Evolutionary conservation across 2,329 filamentous ascomycete genomes (phyloP).

Genomic region (Cercospora sp.): DNA sequence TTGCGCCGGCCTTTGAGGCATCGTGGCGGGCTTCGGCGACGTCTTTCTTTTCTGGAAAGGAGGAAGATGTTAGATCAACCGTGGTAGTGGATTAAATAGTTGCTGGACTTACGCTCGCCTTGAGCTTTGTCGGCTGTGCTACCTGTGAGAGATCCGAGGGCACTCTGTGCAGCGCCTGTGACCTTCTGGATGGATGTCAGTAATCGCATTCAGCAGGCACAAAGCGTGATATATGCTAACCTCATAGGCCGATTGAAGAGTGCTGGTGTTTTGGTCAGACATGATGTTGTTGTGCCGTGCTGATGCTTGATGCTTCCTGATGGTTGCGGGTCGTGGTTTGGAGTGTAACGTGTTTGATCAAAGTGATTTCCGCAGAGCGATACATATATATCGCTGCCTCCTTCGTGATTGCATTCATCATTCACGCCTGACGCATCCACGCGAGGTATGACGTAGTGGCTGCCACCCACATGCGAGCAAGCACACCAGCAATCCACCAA

Average conservation of each 20-base stretch:
- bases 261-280: conserved; percentile 64
- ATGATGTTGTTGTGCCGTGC: conserved; percentile 10
- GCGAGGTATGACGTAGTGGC: background rate
- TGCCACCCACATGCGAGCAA: background rate
- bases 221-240: background rate
- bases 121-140: conserved; percentile 64
- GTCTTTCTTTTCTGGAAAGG: conserved; percentile 59
- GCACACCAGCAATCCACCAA: background rate
- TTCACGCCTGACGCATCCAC: background rate
- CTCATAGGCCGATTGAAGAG: conserved; percentile 66
- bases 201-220: conserved; percentile 1
- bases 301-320: background rate
- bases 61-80: conserved; percentile 20
- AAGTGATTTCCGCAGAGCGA: background rate
- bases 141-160: conserved; percentile 71
- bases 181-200: conserved; percentile 53
- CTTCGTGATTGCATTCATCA: background rate
- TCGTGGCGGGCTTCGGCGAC: conserved; percentile 67
- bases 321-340: background rate
- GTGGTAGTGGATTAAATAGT: no score
- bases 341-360: background rate
- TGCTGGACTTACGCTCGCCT: conserved; percentile 19
- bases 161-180: conserved; percentile 70
- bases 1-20: conserved; percentile 71
- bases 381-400: background rate